Conservation (phyloP, 1,284 basidiomycete species). For the Leccinum brunneo-olivaceum region DNA sequence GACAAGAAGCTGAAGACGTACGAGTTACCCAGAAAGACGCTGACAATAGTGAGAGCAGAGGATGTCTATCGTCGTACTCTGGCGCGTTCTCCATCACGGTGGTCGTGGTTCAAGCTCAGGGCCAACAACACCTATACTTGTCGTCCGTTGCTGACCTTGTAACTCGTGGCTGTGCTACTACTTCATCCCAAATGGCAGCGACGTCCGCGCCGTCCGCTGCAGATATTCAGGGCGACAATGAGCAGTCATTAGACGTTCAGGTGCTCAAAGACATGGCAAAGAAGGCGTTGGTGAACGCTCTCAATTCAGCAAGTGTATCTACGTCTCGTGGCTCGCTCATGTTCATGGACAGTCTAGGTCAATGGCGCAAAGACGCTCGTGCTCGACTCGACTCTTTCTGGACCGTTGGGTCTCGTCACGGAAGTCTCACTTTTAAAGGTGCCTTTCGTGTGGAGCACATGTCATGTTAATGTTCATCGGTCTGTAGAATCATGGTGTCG, state of each 20-base stretch:
- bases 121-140: slow-evolving; percentile 10
- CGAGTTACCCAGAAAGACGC: slow-evolving; percentile 79
- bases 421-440: slow-evolving; percentile 92
- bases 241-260: slow-evolving; percentile 56
- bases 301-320: slow-evolving; percentile 64
- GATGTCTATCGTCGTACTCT: slow-evolving; percentile 38
- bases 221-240: slow-evolving; percentile 28
- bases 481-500: slow-evolving; percentile 88
- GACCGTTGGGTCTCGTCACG: slow-evolving; percentile 87
- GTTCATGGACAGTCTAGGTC: slow-evolving; percentile 48
- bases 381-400: slow-evolving; percentile 82
- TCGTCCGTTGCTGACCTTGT: slow-evolving; percentile 10
- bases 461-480: slow-evolving; percentile 2
- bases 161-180: slow-evolving; percentile 27
- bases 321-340: not conserved
- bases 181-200: slow-evolving; percentile 25
- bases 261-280: slow-evolving; percentile 71
- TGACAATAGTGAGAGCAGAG: slow-evolving; percentile 62
- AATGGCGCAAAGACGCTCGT: slow-evolving; percentile 95
- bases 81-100: slow-evolving; percentile 24
- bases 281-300: slow-evolving; percentile 70
- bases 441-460: slow-evolving; percentile 8
- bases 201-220: slow-evolving; percentile 22
- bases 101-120: slow-evolving; percentile 6
- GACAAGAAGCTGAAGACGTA: slow-evolving; percentile 34